These are phyloP conservation scores for Daphne laureola DNA, from an alignment of 441 rosid genomes.

Conservation along the genomic window DNA sequence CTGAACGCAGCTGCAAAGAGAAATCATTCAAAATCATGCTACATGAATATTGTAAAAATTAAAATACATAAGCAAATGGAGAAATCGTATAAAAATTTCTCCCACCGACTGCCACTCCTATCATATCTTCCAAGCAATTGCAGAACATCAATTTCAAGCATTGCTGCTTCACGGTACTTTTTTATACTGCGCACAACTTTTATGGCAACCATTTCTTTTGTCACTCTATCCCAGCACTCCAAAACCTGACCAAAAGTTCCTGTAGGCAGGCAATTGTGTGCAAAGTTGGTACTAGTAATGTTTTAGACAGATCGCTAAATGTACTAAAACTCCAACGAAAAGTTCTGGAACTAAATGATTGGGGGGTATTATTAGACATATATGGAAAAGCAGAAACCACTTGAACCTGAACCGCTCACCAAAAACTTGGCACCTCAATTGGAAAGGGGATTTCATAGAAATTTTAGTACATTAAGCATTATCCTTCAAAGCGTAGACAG, in stretches of 20 bases:
- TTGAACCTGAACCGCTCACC: not conserved
- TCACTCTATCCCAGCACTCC: slow-evolving; percentile 72
- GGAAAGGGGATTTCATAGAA: no score
- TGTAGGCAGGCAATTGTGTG: slow-evolving; percentile 11
- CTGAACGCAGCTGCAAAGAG: slow-evolving; percentile 59
- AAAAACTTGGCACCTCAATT: no score
- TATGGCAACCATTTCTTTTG: slow-evolving; percentile 53
- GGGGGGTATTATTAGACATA: not conserved
- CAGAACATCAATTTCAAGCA: slow-evolving; percentile 55
- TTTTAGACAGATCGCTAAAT: no score
- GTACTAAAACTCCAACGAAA: no score
- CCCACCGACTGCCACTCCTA: slow-evolving; percentile 50
- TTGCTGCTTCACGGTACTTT: slow-evolving; percentile 63
- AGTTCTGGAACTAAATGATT: not conserved
- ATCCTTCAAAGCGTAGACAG: no score
- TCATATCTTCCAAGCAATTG: slow-evolving; percentile 49
- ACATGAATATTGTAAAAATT: not conserved
- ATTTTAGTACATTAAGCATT: no score
- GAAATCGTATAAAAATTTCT: slow-evolving; percentile 7
- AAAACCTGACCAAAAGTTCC: slow-evolving; percentile 70
- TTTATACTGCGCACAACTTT: slow-evolving; percentile 55
- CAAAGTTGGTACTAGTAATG: no score
- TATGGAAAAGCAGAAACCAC: not conserved
- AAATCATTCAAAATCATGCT: slow-evolving; percentile 17
- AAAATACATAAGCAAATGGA: slow-evolving; percentile 2